Base-by-base conservation (phyloP, 2,329 filamentous ascomycete genomes). In the Penicillium verrucosum region DNA sequence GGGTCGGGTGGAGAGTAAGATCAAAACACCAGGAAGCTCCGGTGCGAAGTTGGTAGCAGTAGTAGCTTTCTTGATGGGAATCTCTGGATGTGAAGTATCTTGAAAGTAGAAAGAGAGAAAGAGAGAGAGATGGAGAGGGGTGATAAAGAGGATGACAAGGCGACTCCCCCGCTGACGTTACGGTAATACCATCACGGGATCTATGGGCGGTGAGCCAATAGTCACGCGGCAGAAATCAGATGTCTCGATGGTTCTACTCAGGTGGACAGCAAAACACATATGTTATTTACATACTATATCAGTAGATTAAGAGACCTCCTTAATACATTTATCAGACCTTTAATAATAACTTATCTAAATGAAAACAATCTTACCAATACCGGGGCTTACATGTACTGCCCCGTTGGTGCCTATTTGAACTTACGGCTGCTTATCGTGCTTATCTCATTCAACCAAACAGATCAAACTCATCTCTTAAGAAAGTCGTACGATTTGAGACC, bases 71-170 rank as follows among this genome's bases (percentile, higher is more conserved):
- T 48, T 54, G 55, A 59, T 49, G 50, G 43, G 38, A 51, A 38
- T 58, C 60, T 57, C 36, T 43, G 48, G 21, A 40, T 53, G 54
- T 54, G 45, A 57, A 56, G 48, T 43, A 37, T 55, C 44, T 49
- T 55, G 56, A 58, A 60, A 58, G 60, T 61, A 57, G 55, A 56
- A 60, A 53, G 51, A 62, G 51, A 58, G 50, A 56, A 51, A 58
- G 59, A 54, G 51, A 62, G 51, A 58, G 50, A 56, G 52, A 58
- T 48, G 59, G 61, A 59, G 59, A 63, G 62, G 60, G 64, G 63
- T 63, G 62, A 65, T 60, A 56, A 18, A 18, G 57, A 62, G 59
- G 68, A 67, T 67, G 67, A 67, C 62, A 65, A 68, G 67, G 65
- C 60, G 59, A 58, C 62, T 61, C 62, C 64, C 64, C 64, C 64